Base-by-base conservation (phyloP, 2,329 filamentous ascomycete genomes). In the Grosmannia serpens region DNA sequence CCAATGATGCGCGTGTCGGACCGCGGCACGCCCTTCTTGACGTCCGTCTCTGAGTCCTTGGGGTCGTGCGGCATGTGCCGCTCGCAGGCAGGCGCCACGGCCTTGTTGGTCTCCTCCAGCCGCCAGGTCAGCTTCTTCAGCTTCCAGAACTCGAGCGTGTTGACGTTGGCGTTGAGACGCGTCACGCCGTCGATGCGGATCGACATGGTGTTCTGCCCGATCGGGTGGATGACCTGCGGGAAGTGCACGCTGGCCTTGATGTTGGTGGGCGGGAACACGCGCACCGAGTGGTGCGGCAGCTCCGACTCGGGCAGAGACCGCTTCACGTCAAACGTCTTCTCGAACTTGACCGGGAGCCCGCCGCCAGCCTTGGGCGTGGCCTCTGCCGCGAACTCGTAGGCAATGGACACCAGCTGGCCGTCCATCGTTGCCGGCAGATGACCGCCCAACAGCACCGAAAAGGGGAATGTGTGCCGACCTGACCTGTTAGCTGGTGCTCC, bases 241-340 rank as follows among this genome's bases (percentile, higher is more conserved):
- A 95, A 86, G 66, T 89, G 85, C 62, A 94, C 87, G 67, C 85
- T 86, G 60, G 90, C 88, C 64, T 89, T 91, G 67, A 99, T 86
- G 73, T 95, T 94, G 64, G 94, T 99, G 0, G 94, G 92, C 53
- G 92, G 94, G 74, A 99, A 99, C 68, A 97, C 88, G 67, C 92
- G 89, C 62, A 96, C 85, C 20, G 89, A 95, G 73, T 91, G 86
- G 73, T 95, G 92, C 61, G 95, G 90, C 57, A 82, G 79, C 54
- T 90, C 88, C 3, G 89, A 83, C 57, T 87, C 73, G 9, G 74
- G 79, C 29, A 97, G 82, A 38, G 91, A 88, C 62, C 92, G 88
- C 74, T 86, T 86, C 64, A 97, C 81, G 58, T 85, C 78, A 51
- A 97, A 76, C 11, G 81, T 80, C 66, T 84, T 83, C 62, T 82